Evolutionary conservation across 2,329 filamentous ascomycete genomes (phyloP), one percentile per base, ranked within the genome.

Genomic region (Pleurostoma richardsiae): DNA sequence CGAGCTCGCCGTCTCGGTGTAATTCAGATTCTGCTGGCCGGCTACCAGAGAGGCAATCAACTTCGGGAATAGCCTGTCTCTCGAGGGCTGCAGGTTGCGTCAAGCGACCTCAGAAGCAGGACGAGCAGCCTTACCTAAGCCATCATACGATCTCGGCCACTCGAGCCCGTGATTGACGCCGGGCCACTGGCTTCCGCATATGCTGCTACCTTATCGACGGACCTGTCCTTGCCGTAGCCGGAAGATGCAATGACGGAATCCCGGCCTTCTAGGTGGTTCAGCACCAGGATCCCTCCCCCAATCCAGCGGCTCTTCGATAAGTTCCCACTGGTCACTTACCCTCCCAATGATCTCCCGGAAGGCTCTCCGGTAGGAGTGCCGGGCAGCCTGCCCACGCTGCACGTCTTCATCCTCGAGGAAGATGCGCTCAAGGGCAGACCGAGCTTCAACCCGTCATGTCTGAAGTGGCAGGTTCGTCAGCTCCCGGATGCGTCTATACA

Each of bases 361-460:
- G 76, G 85, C 55, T 71, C 77, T 29, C 75, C 72, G 30, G 19
- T 19, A 19, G 19, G 19, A 19, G 69, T 59, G 44, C 61, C 69
- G 45, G 53, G 56, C 50, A 51, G 62, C 26, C 62, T 71, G 5
- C 73, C 78, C 51, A 76, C 80, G 7, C 73, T 99, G 6, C 90
- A 90, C 64, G 74, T 96, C 47, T 97, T 96, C 67, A 79, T 81
- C 50, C 80, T 77, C 10, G 71, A 80, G 1, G 69, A 76, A n/a
- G 85, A 82, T 57, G 86, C 83, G 31, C 64, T 66, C 47, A 61
- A 61, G 38, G 83, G 82, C 4, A 69, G 73, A 30, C 87, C 90
- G 29, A 95, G 89, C 54, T 95, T 86, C 70, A 97, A 97, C 63
- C 94, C 94, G 8, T 82, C 84, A 49, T 99, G 94, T 72, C 74